Base-by-base conservation (phyloP, 768 basidiomycete species). In the Panaeolus cyanescens region DNA sequence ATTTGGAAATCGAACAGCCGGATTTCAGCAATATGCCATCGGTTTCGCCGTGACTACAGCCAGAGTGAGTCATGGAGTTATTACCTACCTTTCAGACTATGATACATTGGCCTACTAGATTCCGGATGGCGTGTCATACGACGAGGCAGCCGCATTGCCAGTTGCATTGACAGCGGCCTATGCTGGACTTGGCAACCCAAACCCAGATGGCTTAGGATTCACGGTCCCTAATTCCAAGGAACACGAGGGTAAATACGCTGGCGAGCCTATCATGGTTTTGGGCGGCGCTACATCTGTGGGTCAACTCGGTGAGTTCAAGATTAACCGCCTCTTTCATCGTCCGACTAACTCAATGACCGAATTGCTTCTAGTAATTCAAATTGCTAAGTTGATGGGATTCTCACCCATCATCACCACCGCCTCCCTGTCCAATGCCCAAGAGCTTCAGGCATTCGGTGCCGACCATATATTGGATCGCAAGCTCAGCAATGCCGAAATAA, bases 1-100 rank as follows among this genome's bases (percentile, higher is more conserved):
- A 20, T 78, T 72, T n/a, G 68, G 72, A 15, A 79, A 75, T 32
- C 72, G 76, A 31, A 64, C 67, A 61, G 74, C 74, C 32, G 73
- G 74, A 5, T 83, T 77, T 62, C 85, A 86, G 66, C 76, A 82
- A 67, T 83, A 80, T 63, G 68, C 78, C 31, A 69, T 81, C 9
- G 72, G 73, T 6, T 70, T 74, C 20, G 79, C 77, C n/a, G 70
- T 77, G 42, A 75, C 77, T 33, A 69, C 76, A 5, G 66, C 78
- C 10, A 83, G 79, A 72, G 82, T 79, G 56, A 50, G 54, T 55
- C 22, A 31, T 25, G 66, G 68, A 15, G 64, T 79, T 45, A 55
- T 77, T 31, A 81, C 79, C 5, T 61, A 55, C 4, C 80, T 83
- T n/a, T 71, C 60, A 15, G 75, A 80, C 5, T 80, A 82, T 17